Base-by-base conservation (phyloP, 2,329 filamentous ascomycete genomes). In the Arthrobotrys sinensis region DNA sequence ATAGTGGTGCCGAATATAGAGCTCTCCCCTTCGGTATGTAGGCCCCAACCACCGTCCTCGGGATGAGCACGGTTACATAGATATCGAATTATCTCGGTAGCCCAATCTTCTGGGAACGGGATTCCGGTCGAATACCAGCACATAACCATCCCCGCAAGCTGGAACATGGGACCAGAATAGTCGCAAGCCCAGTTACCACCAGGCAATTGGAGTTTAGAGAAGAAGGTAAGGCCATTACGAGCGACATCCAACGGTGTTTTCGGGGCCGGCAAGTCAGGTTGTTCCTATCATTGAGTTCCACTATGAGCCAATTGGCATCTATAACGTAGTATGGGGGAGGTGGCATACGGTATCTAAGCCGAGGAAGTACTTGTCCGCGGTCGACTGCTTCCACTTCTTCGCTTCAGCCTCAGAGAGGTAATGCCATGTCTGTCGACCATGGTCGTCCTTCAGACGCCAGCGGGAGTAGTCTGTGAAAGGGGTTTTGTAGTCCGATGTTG, bases 101-200 rank as follows among this genome's bases (percentile, higher is more conserved):
- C 91, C 83, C 94, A 91, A 75, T 92, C 90, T 79, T 90, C 89
- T 0, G 94, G 91, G 72, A 99, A 93, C 3, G 92, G 92, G 65
- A 93, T 97, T 83, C 94, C 90, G 79, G 94, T 98, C 65, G 92
- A 92, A 83, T 97, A 94, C 90, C 93, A 96, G 32, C 92, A 88
- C 81, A 97, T 90, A 79, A 97, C 90, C 21, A 97, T 84, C 52
- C 95, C 93, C 0, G 95, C 93, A 0, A 98, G 87, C 45, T 98
- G 88, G 83, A 99, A 99, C 93, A 97, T 95, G 3, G 96, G 96
- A 0, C 96, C 96, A 68, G 96, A 96, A 85, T 99, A 99, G 84
- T 99, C 96, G 86, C 95, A 98, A 4, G 88, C 96, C 96, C 96
- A 99, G 83, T 97, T 93, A 4, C 96, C 96, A 0, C 93, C 91